Conservation (phyloP, 805 yeast genomes). For the Wickerhamomyces kurtzmanii region DNA sequence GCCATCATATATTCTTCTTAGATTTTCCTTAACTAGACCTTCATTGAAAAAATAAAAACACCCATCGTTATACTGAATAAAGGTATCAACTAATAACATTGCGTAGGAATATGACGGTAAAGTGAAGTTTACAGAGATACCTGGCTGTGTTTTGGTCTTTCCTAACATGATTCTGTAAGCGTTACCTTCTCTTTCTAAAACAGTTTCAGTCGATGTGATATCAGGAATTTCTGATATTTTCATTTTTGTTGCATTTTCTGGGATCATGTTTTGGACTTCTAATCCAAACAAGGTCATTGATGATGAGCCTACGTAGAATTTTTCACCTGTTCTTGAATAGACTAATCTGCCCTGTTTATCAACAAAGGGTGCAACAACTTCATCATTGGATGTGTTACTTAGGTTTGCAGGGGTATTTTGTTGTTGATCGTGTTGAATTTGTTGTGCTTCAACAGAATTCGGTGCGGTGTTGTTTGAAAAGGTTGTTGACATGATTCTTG, state of each 20-base stretch:
- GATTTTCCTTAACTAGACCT: constrained; percentile 61
- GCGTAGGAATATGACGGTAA: constrained; percentile 74
- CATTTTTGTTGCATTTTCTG: constrained; percentile 19
- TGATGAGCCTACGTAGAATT: constrained; percentile 70
- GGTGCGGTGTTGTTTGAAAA: constrained; percentile 16
- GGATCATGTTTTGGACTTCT: constrained; percentile 61
- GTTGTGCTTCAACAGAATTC: constrained; percentile 5
- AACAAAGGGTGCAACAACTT: constrained; percentile 61
- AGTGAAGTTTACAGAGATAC: constrained; percentile 59
- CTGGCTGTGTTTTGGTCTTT: constrained; percentile 58
- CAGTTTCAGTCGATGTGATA: constrained; percentile 33
- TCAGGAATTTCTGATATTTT: constrained; percentile 6
- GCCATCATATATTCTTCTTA: constrained; percentile 51
- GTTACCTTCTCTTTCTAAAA: constrained; percentile 65
- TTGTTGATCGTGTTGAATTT: too few species aligned
- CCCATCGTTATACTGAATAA: constrained; percentile 72
- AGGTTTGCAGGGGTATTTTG: too few species aligned
- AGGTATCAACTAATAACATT: constrained; percentile 63
- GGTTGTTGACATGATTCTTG: constrained; percentile 16
- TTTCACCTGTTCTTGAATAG: constrained; percentile 67
- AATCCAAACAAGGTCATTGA: constrained; percentile 77
- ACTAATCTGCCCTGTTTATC: constrained; percentile 65
- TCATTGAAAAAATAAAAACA: constrained; percentile 81
- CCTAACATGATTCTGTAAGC: constrained; percentile 65
- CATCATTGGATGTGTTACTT: too few species aligned